Evolutionary conservation across 305 asterid genomes (phyloP), one percentile per base, ranked within the genome.

Genomic region (Nicotiana rustica): DNA sequence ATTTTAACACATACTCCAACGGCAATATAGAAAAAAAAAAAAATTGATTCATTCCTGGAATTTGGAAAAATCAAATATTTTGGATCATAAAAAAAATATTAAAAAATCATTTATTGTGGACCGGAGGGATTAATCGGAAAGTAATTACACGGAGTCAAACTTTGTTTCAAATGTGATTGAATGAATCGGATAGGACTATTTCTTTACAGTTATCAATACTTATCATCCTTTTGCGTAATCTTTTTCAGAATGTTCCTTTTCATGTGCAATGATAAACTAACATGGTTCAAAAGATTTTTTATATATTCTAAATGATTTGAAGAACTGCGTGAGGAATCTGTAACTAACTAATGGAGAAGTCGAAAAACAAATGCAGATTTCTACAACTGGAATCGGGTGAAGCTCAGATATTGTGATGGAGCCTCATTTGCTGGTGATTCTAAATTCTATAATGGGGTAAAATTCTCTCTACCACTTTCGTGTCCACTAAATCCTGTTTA

Each of bases 311-410:
- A 14, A 7, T 73, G 7, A 47, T 73, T 55, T 73, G 38, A 21
- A 71, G 61, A 19, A 71, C 13, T 13, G 1, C 6, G 38, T 19
- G 19, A 19, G 60, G 61, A 71, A 21, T 44, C 1, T 47, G 17
- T 13, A 29, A 52, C 31, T 55, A 41, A 31, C 31, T 55, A 55
- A 76, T 17, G 80, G 49, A 76, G 49, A 76, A 29, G 10, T 29
- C 31, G 0, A 10, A 76, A 2, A 76, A 76, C 81, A 66, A 44
- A 67, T 77, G 84, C 96, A 96, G 99, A 96, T 90, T 96, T 96
- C 84, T 96, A 94, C 92, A 93, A 96, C 77, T 94, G 99, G 99
- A 96, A 96, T 87, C 91, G 99, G 1, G 98, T 96, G 38, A 96
- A 96, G 91, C 88, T 96, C 83, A 90, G 99, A 88, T 96, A 96